A percentile compares a stretch with the other conserved stretches of the same genome.
phyloP scores from a whole-genome alignment of 2,329 filamentous ascomycete genomes.

The Talaromyces sp. region DNA sequence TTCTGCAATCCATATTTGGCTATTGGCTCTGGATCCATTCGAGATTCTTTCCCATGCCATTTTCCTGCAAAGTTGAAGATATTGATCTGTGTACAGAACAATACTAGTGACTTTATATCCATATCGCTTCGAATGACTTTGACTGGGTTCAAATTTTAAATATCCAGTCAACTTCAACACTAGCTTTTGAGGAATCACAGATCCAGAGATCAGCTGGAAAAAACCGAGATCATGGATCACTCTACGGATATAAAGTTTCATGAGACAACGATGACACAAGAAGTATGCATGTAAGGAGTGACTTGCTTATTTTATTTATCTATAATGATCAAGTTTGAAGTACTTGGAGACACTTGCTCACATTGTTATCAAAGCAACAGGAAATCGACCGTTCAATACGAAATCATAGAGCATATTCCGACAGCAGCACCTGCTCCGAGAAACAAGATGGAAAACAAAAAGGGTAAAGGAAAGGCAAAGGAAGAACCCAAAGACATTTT shows the following conservation, averaged over 20 bases:
- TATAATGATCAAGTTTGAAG: neutral
- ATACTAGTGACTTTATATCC: neutral
- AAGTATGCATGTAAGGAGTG: neutral
- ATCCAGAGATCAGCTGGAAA: neutral
- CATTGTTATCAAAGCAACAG: neutral
- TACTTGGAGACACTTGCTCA: neutral
- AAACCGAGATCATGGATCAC: neutral
- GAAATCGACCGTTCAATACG: neutral
- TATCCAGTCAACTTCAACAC: neutral
- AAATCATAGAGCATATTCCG: neutral
- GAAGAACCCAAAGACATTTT: neutral
- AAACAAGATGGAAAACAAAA: neutral
- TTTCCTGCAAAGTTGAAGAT: neutral
- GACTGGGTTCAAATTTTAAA: neutral
- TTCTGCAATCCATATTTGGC: neutral
- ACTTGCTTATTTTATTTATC: neutral
- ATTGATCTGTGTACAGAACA: neutral
- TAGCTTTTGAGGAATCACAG: neutral
- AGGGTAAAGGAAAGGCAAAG: neutral
- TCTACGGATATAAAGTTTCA: neutral
- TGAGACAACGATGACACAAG: neutral
- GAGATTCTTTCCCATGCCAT: neutral
- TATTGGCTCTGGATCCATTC: neutral
- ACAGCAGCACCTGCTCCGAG: neutral
- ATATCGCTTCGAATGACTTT: neutral